phyloP scores from a whole-genome alignment of 2,329 filamentous ascomycete species.

The Alternaria infectoria region DNA sequence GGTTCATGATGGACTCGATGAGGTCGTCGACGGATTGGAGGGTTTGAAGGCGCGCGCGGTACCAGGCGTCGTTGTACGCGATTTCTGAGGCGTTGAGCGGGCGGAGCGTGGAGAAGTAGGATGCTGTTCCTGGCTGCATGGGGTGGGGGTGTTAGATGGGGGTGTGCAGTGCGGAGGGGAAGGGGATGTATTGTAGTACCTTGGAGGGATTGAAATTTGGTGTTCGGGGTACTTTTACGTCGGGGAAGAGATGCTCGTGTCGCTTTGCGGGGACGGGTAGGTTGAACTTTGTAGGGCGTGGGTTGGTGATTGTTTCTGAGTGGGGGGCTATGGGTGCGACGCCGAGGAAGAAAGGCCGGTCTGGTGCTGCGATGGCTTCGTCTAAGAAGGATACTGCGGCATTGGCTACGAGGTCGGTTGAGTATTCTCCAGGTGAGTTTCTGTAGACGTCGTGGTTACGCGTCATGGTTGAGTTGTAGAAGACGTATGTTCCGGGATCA shows the following conservation, averaged over 20 bases:
- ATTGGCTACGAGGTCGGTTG: slow-evolving; percentile 64
- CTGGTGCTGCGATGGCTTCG: slow-evolving; percentile 59
- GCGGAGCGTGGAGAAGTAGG: slow-evolving; percentile 27
- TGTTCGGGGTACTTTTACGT: slow-evolving; percentile 65
- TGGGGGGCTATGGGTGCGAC: slow-evolving; percentile 73
- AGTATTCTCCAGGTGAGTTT: slow-evolving; percentile 62
- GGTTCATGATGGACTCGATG: slow-evolving; percentile 54
- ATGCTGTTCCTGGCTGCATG: slow-evolving; percentile 22
- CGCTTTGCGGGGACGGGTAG: slow-evolving; percentile 66
- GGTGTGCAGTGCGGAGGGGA: background rate
- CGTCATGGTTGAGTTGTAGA: slow-evolving; percentile 69
- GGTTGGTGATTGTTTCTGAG: slow-evolving; percentile 26
- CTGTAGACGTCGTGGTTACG: slow-evolving; percentile 64
- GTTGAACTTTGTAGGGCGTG: slow-evolving; percentile 42
- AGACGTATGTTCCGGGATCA: slow-evolving; percentile 72
- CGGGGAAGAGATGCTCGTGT: slow-evolving; percentile 67
- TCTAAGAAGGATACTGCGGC: slow-evolving; percentile 67
- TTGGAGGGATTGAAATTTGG: slow-evolving; percentile 70
- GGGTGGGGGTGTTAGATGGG: background rate
- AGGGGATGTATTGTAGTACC: background rate
- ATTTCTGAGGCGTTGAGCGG: slow-evolving; percentile 55
- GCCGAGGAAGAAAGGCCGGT: slow-evolving; percentile 70
- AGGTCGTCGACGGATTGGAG: slow-evolving; percentile 63
- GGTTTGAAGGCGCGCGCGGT: slow-evolving; percentile 57
- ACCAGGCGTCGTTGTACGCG: slow-evolving; percentile 61